Percentiles rank a stretch among this genome's conserved stretches.
phyloP scores from a whole-genome alignment of 352 stramenopile genomes.

The Pilasporangium apinafurcum region DNA sequence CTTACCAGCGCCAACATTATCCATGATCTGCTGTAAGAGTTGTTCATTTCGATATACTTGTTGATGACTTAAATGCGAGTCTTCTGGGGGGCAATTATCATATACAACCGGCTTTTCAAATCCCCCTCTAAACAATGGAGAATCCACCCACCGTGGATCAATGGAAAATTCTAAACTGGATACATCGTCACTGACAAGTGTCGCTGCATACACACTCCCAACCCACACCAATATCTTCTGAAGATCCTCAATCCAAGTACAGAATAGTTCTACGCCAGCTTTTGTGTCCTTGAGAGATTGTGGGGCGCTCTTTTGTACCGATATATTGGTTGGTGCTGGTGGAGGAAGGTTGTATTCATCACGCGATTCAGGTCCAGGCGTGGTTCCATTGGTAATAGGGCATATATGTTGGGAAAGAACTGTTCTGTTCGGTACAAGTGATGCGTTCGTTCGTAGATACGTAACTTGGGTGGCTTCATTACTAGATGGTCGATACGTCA shows the following conservation, averaged over 20 bases:
- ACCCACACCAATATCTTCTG: constrained; percentile 58
- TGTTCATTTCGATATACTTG: constrained; percentile 29
- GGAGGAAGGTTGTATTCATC: background rate
- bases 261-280: constrained; percentile 17
- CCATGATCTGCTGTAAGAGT: constrained; percentile 67
- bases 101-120: constrained; percentile 14
- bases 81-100: background rate
- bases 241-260: constrained; percentile 50
- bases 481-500: constrained; percentile 21
- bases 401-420: constrained; percentile 59
- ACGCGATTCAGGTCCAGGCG: background rate
- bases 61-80: constrained; percentile 1
- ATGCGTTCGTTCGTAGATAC: constrained; percentile 21
- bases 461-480: constrained; percentile 4
- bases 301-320: too few species aligned
- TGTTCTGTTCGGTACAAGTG: constrained; percentile 33
- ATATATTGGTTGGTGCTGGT: too few species aligned
- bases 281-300: constrained; percentile 5
- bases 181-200: constrained; percentile 41
- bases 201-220: constrained; percentile 54
- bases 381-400: constrained; percentile 4
- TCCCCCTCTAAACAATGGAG: constrained; percentile 49
- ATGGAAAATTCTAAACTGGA: constrained; percentile 4
- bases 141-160: constrained; percentile 40
- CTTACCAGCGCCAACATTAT: constrained; percentile 64